Conservation (phyloP, 495 filamentous ascomycete species). For the Platismatia glauca region DNA sequence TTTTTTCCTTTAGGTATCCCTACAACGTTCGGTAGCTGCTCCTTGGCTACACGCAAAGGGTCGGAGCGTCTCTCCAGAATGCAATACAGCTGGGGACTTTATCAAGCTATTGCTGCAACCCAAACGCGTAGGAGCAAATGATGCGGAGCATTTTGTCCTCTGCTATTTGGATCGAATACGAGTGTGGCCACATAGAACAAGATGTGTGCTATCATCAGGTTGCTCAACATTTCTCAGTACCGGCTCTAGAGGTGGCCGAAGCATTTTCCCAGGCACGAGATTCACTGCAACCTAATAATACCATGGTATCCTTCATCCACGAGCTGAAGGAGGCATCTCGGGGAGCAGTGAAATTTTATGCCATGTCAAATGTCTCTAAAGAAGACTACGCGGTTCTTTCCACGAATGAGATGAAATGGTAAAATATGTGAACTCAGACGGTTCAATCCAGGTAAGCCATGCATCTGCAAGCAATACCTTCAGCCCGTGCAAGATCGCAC, state of each 20-base stretch:
- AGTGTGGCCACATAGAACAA: constrained; percentile 6
- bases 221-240: constrained; percentile 6
- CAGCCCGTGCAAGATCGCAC: neutral
- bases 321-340: neutral
- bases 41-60: too few relatives aligned
- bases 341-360: constrained; percentile 2
- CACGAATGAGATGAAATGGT: constrained; percentile 2
- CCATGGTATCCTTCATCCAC: constrained; percentile 1
- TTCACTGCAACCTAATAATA: constrained; percentile 1
- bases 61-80: too few relatives aligned
- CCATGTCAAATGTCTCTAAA: constrained; percentile 27
- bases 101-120: too few relatives aligned
- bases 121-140: too few relatives aligned
- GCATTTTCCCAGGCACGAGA: constrained; percentile 6
- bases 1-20: too few relatives aligned
- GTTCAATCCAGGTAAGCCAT: constrained; percentile 4
- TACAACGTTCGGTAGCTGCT: too few relatives aligned
- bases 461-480: neutral
- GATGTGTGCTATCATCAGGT: constrained; percentile 8
- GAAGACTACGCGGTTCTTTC: constrained; percentile 25
- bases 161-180: constrained; percentile 1
- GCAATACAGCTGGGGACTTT: too few relatives aligned
- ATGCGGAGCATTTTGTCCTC: constrained; percentile 2
- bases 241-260: neutral
- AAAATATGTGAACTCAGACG: constrained; percentile 2